A percentile compares a stretch with the other conserved stretches of the same genome.
Evolutionary conservation across 83 land plant species (phyloP).

Genomic region (Larix sibirica): DNA sequence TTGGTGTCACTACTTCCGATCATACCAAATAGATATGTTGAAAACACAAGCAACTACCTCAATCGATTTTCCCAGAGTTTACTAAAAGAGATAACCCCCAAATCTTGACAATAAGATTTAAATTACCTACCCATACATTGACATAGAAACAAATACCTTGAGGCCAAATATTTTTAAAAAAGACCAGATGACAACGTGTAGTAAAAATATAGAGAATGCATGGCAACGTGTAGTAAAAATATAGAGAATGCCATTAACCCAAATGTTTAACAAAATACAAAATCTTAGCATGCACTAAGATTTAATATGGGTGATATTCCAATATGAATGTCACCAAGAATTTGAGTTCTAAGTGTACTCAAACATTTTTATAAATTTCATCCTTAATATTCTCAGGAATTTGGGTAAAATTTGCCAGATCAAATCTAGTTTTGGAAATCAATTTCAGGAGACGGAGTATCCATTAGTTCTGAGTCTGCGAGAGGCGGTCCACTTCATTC

Average conservation of each 20-base stretch:
- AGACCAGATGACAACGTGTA: background rate
- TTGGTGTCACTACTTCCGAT: constrained; percentile 14
- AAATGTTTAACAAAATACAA: no score
- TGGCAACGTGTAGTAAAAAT: background rate
- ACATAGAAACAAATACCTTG: background rate
- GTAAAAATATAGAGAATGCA: no score
- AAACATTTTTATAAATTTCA: no score
- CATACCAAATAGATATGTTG: constrained; percentile 9
- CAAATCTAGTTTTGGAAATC: no score
- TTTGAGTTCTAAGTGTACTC: no score
- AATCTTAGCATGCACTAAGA: no score
- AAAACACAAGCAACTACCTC: constrained; percentile 11
- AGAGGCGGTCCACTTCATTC: background rate
- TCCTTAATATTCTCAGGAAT: no score
- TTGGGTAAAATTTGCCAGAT: no score
- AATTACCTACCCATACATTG: background rate
- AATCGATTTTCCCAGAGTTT: background rate
- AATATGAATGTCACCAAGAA: no score
- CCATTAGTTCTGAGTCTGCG: background rate
- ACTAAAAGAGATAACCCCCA: background rate
- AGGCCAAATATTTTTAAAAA: background rate
- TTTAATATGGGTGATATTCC: no score
- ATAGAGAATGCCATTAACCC: no score
- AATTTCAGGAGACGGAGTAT: no score
- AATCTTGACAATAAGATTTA: constrained; percentile 2